Evolutionary conservation across 768 basidiomycete genomes (phyloP), one percentile per base, ranked within the genome.

Genomic region (Pleurotus tuoliensis): DNA sequence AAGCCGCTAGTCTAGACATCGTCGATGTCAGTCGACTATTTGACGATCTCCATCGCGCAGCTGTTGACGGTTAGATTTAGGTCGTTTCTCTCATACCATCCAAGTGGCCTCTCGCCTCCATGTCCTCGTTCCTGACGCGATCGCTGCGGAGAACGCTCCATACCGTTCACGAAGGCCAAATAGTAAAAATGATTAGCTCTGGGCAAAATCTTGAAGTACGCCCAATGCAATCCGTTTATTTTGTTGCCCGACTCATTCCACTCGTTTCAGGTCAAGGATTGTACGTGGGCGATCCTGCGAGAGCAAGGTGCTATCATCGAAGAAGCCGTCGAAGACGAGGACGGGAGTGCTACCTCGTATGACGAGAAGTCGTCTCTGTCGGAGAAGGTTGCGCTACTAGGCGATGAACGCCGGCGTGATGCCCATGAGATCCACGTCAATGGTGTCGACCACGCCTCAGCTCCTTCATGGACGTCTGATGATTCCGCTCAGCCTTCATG

Each of bases 91-190:
- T 83, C 37, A 75, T 95, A 6, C 93, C 94, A 3, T 66, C 81
- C 50, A 74, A 82, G 24, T 96, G 94, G 93, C 82, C 92, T 1
- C 71, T 95, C 12, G 75, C 78, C 16, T 71, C 81, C 8, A 76
- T 95, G 57, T 83, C 90, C 0, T 82, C 86, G 3, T 94, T 96
- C 75, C 74, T 96, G 24, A 72, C 83, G 3, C 86, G 91, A 13
- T 91, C 92, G 3, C 82, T 94, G 57, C 82, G 92, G 20, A 78
- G 90, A 60, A 82, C 84, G 7, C 71, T 92, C 20, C 93, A 96
- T 64, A 72, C 77, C 11, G 71, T 73, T 18, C 84, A 87, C 46
- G 88, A 94, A 67, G 83, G 82, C 5, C 79, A 83, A 65, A 87
- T 96, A 51, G 68, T 94, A 56, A 95, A 91, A 69, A 83, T 84